phyloP scores from a whole-genome alignment of 2,329 filamentous ascomycete species.

The Cryoendolithus antarcticus region DNA sequence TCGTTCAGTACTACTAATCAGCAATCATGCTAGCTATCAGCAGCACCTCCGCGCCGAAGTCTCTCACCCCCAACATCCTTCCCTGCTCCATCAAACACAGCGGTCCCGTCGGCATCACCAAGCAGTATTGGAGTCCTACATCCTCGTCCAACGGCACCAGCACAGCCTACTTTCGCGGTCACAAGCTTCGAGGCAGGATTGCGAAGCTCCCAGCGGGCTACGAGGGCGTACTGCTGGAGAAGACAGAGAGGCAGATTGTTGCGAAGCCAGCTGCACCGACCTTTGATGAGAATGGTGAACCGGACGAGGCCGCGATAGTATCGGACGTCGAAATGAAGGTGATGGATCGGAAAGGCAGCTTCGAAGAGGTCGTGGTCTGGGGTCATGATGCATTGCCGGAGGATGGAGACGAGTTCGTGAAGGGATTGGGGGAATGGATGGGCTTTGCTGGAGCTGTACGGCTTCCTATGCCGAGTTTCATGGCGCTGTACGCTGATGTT shows the following conservation, averaged over 20 bases:
- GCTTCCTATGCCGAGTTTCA: slow-evolving; percentile 2
- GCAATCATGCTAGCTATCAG: slow-evolving; percentile 35
- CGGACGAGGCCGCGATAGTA: slow-evolving; percentile 1
- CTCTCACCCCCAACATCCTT: slow-evolving; percentile 56
- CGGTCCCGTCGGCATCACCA: slow-evolving; percentile 52
- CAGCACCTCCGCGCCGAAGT: slow-evolving; percentile 16
- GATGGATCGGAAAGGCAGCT: slow-evolving; percentile 52
- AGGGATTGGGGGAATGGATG: slow-evolving; percentile 71
- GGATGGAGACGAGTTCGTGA: slow-evolving; percentile 56
- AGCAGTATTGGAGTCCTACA: slow-evolving; percentile 58
- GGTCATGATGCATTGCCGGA: slow-evolving; percentile 59
- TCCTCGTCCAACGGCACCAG: slow-evolving; percentile 4
- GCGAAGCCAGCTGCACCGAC: slow-evolving; percentile 1
- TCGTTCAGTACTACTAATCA: background rate
- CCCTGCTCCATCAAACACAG: slow-evolving; percentile 72
- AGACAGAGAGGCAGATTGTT: slow-evolving; percentile 12
- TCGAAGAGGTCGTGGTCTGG: slow-evolving; percentile 73
- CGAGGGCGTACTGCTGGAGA: slow-evolving; percentile 28
- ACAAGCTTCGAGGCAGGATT: slow-evolving; percentile 58
- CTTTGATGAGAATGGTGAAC: background rate
- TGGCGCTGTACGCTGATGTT: background rate
- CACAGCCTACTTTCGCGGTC: slow-evolving; percentile 63
- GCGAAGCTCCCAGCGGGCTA: slow-evolving; percentile 59
- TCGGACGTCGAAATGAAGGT: slow-evolving; percentile 37
- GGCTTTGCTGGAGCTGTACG: slow-evolving; percentile 55